Evolutionary conservation across 257 asterid species (phyloP).

Genomic region (Capsicum chinense): DNA sequence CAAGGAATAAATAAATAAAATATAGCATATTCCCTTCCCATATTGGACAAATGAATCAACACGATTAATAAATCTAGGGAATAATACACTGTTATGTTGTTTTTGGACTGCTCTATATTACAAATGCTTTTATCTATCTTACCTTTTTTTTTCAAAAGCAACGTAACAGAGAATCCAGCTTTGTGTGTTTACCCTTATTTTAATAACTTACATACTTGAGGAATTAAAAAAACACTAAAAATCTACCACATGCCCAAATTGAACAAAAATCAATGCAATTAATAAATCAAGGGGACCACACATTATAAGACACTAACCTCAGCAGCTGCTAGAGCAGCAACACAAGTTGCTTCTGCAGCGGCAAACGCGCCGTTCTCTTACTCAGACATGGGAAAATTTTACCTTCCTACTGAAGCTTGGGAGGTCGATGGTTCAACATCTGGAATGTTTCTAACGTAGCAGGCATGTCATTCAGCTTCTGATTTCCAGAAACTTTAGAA

Average conservation of each 20-base stretch:
- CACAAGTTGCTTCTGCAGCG: constrained; percentile 93
- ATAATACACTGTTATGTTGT: constrained; percentile 21
- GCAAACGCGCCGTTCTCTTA: constrained; percentile 92
- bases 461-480: constrained; percentile 47
- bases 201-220: constrained; percentile 40
- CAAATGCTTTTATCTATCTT: neutral
- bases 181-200: neutral
- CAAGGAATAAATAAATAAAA: neutral
- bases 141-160: neutral
- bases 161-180: constrained; percentile 21
- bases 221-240: neutral
- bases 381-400: constrained; percentile 69
- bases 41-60: constrained; percentile 30
- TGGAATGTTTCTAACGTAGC: constrained; percentile 47
- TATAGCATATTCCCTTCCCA: constrained; percentile 18
- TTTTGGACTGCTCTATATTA: constrained; percentile 27
- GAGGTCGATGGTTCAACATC: constrained; percentile 59
- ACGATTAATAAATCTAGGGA: constrained; percentile 1
- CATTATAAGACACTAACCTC: constrained; percentile 62
- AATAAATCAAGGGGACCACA: neutral
- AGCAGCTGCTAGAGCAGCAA: constrained; percentile 93
- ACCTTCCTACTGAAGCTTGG: constrained; percentile 57
- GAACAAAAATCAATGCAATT: neutral
- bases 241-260: neutral
- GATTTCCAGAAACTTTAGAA: constrained; percentile 44